phyloP scores from a whole-genome alignment of 2,329 filamentous ascomycete genomes.

The Myriosclerotinia curreyana region DNA sequence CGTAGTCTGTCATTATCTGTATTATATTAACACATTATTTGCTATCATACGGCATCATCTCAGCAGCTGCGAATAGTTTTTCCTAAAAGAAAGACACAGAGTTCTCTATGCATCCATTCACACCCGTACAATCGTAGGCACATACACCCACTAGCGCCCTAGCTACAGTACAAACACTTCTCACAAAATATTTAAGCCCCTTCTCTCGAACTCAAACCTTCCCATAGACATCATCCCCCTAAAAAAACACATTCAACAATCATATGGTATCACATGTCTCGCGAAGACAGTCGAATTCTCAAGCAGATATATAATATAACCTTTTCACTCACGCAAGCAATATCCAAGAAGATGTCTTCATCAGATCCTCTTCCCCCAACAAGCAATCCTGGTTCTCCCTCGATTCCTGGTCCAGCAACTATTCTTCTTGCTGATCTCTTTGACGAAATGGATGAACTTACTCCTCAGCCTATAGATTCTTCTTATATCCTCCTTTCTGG shows the following conservation, averaged over 20 bases:
- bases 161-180: background rate
- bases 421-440: background rate
- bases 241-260: background rate
- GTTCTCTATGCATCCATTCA: background rate
- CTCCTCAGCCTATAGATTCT: background rate
- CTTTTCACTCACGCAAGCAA: background rate
- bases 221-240: background rate
- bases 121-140: background rate
- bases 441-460: background rate
- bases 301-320: background rate
- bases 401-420: background rate
- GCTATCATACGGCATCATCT: background rate
- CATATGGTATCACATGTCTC: background rate
- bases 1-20: too few species aligned
- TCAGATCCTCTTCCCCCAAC: background rate
- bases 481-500: background rate
- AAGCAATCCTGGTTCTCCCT: background rate
- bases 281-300: background rate
- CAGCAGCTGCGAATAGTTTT: background rate
- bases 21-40: rapidly evolving
- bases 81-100: background rate
- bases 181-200: background rate
- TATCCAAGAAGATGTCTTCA: background rate
- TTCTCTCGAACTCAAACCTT: background rate
- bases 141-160: background rate